Evolutionary conservation across 2,329 filamentous ascomycete genomes (phyloP), one percentile per base, ranked within the genome.

Genomic region (Trichoderma sp.): DNA sequence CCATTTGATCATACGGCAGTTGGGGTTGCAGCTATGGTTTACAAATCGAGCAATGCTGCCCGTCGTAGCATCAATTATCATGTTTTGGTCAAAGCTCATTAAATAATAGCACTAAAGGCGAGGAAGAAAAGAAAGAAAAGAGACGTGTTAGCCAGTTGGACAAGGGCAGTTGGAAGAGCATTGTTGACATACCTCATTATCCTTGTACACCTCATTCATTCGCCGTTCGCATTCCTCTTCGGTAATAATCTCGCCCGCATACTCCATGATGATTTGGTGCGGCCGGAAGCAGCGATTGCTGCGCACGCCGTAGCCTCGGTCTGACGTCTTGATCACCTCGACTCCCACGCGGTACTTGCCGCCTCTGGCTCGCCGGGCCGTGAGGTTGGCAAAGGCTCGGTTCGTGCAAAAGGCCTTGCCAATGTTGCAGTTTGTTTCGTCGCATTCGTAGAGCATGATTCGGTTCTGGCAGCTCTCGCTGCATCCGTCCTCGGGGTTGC

Each of bases 1-100:
- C 93, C 94, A 97, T 79, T 97, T 98, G 76, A 97, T 93, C 94
- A 99, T 98, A 71, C 91, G 89, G 81, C 95, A 98, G 77, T 99
- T 99, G 3, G 96, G 96, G 68, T 92, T 91, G 81, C 96, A 99
- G 21, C 94, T 97, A 79, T 99, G 96, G 78, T 99, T 99, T 78
- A 99, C 94, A 79, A 99, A 99, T 68, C 96, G 91, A 75, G 96
- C 95, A 80, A 98, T 97, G 73, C 93, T 97, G 75, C 96, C 96
- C 68, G 93, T 93, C 32, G 94, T 97, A 39, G 95, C 96, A 82
- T 99, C 96, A 72, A 99, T 97, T 75, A 98, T 97, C 89, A 98
- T 96, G 79, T 96, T 96, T 79, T 97, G 94, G 77, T 98, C 94
- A 77, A 98, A 97, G 68, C 93, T 94, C 96, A 99, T 99, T 60